phyloP scores from a whole-genome alignment of 2,329 filamentous ascomycete species.

The Colletotrichum spinosum region DNA sequence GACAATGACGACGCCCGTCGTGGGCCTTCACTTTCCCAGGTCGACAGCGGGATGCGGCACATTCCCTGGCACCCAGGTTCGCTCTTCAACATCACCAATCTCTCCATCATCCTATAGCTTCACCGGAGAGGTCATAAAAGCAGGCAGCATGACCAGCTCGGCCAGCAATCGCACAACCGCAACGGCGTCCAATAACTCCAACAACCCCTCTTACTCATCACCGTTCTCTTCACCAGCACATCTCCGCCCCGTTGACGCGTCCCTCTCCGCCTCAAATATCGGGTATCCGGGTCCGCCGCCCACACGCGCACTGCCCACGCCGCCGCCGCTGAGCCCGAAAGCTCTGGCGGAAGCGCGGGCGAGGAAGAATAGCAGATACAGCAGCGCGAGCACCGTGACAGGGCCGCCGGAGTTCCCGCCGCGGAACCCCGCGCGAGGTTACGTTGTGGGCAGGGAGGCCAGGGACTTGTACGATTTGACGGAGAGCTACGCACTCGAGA shows the following conservation, averaged over 20 bases:
- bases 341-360: no score
- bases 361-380: no score
- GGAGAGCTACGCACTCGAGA: constrained; percentile 45
- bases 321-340: constrained; percentile 39
- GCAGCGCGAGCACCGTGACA: no score
- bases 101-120: constrained; percentile 6
- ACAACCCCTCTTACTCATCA: constrained; percentile 15
- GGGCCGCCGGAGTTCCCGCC: constrained; percentile 28
- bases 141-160: constrained; percentile 32
- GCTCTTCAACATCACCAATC: background rate
- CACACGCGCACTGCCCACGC: constrained; percentile 53
- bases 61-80: background rate
- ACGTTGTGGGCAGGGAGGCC: constrained; percentile 40
- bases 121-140: constrained; percentile 8
- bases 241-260: constrained; percentile 49
- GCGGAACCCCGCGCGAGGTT: constrained; percentile 35
- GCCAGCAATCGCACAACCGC: constrained; percentile 18
- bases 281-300: constrained; percentile 57
- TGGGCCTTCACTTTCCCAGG: constrained; percentile 41
- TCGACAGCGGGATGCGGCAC: background rate
- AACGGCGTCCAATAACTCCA: constrained; percentile 16
- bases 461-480: constrained; percentile 46
- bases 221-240: constrained; percentile 49
- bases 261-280: constrained; percentile 51
- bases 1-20: background rate